These are phyloP conservation scores for Diplodia mutila DNA, from an alignment of 2,329 filamentous ascomycete genomes.

Conservation along the genomic window DNA sequence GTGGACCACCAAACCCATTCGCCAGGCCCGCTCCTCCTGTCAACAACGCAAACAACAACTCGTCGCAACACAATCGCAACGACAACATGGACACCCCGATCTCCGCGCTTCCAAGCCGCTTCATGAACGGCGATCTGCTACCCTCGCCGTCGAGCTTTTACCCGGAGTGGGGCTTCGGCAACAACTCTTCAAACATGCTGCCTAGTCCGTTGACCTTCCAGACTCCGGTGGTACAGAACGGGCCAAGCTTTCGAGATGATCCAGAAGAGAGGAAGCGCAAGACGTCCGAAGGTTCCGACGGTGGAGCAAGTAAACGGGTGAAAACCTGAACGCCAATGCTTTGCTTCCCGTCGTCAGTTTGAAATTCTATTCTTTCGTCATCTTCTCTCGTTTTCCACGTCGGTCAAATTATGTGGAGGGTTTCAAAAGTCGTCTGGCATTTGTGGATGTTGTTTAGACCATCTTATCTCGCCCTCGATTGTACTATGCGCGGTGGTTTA, in stretches of 20 bases:
- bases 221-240: constrained; percentile 65
- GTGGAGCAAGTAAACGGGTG: constrained; percentile 39
- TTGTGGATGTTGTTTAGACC: constrained; percentile 23
- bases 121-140: constrained; percentile 83
- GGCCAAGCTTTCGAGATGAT: constrained; percentile 49
- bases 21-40: constrained; percentile 80
- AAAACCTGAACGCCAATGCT: constrained; percentile 36
- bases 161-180: constrained; percentile 82
- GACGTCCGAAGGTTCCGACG: constrained; percentile 41
- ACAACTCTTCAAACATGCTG: constrained; percentile 75
- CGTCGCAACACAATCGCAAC: constrained; percentile 43
- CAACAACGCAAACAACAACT: constrained; percentile 48
- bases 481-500: constrained; percentile 14
- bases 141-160: constrained; percentile 94
- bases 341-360: background rate
- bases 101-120: constrained; percentile 89
- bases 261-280: constrained; percentile 45
- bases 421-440: constrained; percentile 22
- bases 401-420: background rate
- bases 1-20: constrained; percentile 93
- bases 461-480: constrained; percentile 14
- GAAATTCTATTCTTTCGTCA: background rate
- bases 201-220: constrained; percentile 92
- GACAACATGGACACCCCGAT: constrained; percentile 73
- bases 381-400: background rate